Evolutionary conservation across 2,329 filamentous ascomycete genomes (phyloP).

Genomic region (Epichloe gansuensis): DNA sequence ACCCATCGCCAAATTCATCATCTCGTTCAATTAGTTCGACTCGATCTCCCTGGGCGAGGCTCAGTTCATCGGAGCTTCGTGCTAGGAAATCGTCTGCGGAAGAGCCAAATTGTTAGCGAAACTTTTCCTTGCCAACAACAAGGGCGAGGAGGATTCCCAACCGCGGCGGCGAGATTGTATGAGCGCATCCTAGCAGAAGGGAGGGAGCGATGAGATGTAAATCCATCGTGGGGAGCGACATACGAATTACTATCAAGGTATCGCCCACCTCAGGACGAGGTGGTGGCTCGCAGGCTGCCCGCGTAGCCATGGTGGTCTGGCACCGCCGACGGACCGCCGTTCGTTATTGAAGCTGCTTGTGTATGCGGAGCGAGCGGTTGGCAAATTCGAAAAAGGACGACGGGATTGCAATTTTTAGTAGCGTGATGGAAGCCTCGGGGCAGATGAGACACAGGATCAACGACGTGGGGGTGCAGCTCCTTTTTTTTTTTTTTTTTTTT

Average conservation of each 20-base stretch:
- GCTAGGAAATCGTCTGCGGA: conserved; percentile 76
- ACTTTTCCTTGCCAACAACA: neutral
- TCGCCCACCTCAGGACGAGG: conserved; percentile 51
- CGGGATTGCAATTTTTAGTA: neutral
- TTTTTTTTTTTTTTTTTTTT: neutral
- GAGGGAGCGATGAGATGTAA: conserved; percentile 14
- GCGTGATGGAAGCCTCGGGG: neutral
- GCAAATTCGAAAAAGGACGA: neutral
- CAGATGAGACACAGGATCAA: conserved; percentile 1
- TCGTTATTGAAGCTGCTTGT: neutral
- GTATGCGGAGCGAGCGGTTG: neutral
- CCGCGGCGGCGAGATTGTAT: neutral
- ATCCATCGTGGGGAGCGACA: conserved; percentile 21
- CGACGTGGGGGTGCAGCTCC: neutral
- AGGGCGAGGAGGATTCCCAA: neutral
- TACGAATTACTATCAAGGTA: conserved; percentile 60
- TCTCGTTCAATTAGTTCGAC: conserved; percentile 76
- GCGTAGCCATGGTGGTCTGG: conserved; percentile 29
- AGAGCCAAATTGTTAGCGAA: conserved; percentile 5
- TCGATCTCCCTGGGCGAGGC: conserved; percentile 69
- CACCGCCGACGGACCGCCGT: neutral
- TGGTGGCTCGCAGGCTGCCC: conserved; percentile 22
- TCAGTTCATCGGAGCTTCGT: conserved; percentile 86
- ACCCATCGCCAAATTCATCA: conserved; percentile 80
- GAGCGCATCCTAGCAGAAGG: neutral